Evolutionary conservation across 2,329 filamentous ascomycete genomes (phyloP), one percentile per base, ranked within the genome.

Genomic region (Fonsecaea pedrosoi): DNA sequence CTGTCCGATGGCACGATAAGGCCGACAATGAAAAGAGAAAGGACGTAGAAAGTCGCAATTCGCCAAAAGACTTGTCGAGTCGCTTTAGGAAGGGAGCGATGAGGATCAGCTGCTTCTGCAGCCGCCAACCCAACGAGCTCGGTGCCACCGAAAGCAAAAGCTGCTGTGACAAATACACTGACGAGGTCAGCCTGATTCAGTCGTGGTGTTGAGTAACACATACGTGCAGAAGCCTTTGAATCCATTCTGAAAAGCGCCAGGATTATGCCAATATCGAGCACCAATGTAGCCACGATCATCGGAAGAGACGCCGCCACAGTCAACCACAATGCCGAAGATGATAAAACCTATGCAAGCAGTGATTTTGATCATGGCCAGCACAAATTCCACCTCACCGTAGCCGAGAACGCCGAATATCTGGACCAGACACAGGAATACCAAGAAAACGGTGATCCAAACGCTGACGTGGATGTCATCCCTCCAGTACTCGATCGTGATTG

Each of bases 11-110:
- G 90, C 0, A 97, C 92, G 4, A 97, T 83, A 0, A 97, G 84
- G 30, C 94, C 93, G 66, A 97, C 88, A 3, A 97, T 82, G 8
- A 89, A 87, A 10, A 97, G 84, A 0, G 91, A 90, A 40, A 96
- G 87, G 57, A 97, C 84, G 80, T 97, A 97, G 82, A 97, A 97
- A 60, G 95, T 84, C 3, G 89, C 88, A 75, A 97, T 96, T 74
- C 94, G 90, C 93, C 93, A 97, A 78, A 97, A 96, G n/a, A 97
- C 68, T 55, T 96, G 93, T 80, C 95, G 96, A 74, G 96, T 88
- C 12, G 94, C 94, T 0, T 89, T 92, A 0, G 94, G 94, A 0
- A 97, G 83, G 1, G 90, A 91, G 76, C 95, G 86, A 65, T 82
- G 79, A 40, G 86, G 86, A 69, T 87, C 85, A 21, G 78, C 79